Base-by-base conservation (phyloP, 164 flowering plant genomes). In the Berberis thunbergii region DNA sequence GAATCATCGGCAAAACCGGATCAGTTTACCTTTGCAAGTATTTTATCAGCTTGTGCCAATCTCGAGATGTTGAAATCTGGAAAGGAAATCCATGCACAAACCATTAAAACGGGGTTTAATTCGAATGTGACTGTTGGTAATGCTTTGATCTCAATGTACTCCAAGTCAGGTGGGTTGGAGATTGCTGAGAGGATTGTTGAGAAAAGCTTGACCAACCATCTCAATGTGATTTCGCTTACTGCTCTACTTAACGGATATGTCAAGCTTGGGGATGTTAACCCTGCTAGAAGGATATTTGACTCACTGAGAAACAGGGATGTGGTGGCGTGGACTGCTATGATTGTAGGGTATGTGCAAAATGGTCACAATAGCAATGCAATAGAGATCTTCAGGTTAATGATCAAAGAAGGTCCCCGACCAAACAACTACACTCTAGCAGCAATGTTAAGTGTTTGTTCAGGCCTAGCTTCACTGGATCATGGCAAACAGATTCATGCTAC, bases 301-400 rank as follows among this genome's bases (percentile, higher is more conserved):
- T 79, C 80, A 3, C 72, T 86, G 71, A 67, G 54, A 54, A 79
- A 79, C 43, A 75, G 73, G 43, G 98, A 92, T 78, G 96, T 89
- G 57, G 87, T 89, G 56, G 80, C 86, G n/a, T 92, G 98, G 96
- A 92, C 96, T 40, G 98, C 96, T 11, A 89, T 92, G 96, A 81
- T 89, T 61, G 96, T 87, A 1, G 98, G 96, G 4, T 87, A 87
- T 60, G 79, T 74, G 54, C 95, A 88, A 63, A 80, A 87, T 67
- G 88, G 91, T 39, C 71, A 79, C 58, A 72, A 78, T 46, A 61
- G 66, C 57, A 83, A 89, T 12, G 95, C 96, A 9, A 52, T 85
- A 64, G 81, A 78, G 49, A 83, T 92, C 52, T 92, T 92, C 63
- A 77, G 81, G 62, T 54, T 40, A 50, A 86, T 92, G 98, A 52